Base-by-base conservation (phyloP, 2,329 filamentous ascomycete species). In the Tolypocladium endophyticum region DNA sequence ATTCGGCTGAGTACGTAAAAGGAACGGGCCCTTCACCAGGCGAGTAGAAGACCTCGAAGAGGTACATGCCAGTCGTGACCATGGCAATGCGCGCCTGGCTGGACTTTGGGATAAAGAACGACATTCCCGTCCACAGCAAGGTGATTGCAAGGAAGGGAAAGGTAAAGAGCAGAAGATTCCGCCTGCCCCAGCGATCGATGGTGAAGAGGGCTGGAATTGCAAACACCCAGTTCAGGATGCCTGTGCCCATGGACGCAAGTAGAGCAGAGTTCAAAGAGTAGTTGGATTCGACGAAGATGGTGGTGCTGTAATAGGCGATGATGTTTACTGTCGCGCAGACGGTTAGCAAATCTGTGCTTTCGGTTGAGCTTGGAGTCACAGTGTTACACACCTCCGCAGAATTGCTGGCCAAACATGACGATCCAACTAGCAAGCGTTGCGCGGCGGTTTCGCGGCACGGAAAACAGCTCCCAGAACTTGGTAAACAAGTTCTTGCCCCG, bases 291-390 rank as follows among this genome's bases (percentile, higher is more conserved):
- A 61, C 52, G 23, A 70, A 75, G 64, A 72, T 77, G 0, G 73
- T 79, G 0, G 76, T 82, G 0, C 76, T 81, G 64, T 83, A 84
- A 65, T 82, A 84, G 0, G 80, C 79, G 35, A 84, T 79, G 39
- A 83, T 80, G 59, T 85, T 85, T 57, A 85, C 68, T 69, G 4
- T 33, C 4, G 28, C 20, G 30, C 2, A 18, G 9, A 9, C 25
- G 7, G 28, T 53, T 53, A 53, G 50, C 50, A 11, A 7, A 3
- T 14, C 7, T 12, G 6, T 35, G 18, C 5, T 53, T 11, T 23
- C 8, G 30, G 6, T 20, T 23, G 14, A 39, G 20, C 7, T 14
- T 18, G 23, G 30, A 28, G 4, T 2, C 14, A 39, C 5, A 47
- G 33, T 12, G 18, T 9, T 4, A 63, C 59, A 11, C 3, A 60